Base-by-base conservation (phyloP, 768 basidiomycete species). In the Butyriboletus loyo region DNA sequence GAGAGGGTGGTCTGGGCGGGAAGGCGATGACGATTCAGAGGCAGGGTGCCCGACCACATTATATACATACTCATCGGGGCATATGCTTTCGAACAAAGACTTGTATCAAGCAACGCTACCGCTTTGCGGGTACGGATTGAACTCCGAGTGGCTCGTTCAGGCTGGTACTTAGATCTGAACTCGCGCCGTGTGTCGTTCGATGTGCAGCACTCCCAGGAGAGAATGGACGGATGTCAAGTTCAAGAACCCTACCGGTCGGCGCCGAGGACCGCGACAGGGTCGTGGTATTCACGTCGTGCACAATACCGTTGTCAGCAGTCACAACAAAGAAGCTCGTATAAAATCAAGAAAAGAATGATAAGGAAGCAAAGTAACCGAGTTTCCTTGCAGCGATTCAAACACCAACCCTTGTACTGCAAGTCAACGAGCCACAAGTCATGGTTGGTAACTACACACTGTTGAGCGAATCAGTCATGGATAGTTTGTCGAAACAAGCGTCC, bases 11-110 rank as follows among this genome's bases (percentile, higher is more conserved):
- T 15, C 30, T 15, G 27, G 28, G 37, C 24, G 41, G 38, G 32
- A 48, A 32, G 32, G 7, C 17, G 19, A 38, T 35, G 21, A 17
- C 22, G 19, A 21, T 31, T 11, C 21, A 34, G 5, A 25, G 15
- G 9, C 11, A 19, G 15, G 42, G n/a, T 24, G 19, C 10, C 22
- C 41, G 15, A 24, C 6, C 28, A 35, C 24, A 32, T 44, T 49
- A 40, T 49, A 42, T 56, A 48, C 44, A 36, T 19, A 4, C 43
- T n/a, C n/a, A n/a, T n/a, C 34, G 30, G 31, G 21, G 55, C 24
- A 49, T 34, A 21, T 38, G n/a, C 25, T 34, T 53, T 38, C 7
- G 25, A 28, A 59, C 53, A 55, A 60, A 60, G 46, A 38, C 19
- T 35, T 17, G 14, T 46, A 27, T 30, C 40, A 32, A 38, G 40